A percentile compares a stretch with the other conserved stretches of the same genome.
Evolutionary conservation across 2,329 filamentous ascomycete genomes (phyloP).

Genomic region (Arachnopeziza araneosa): DNA sequence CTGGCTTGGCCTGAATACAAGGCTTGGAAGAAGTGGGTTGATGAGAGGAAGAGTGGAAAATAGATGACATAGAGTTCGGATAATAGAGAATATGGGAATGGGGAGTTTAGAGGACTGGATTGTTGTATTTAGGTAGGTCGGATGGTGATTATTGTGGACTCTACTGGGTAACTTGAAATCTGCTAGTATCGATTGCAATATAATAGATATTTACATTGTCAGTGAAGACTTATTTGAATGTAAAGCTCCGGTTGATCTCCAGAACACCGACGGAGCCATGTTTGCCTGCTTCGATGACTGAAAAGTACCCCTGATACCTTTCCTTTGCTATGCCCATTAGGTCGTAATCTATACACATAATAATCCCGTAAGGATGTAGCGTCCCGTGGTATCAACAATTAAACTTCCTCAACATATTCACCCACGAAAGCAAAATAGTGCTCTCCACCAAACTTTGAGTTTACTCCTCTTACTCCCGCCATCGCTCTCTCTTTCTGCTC

Average conservation of each 20-base stretch:
- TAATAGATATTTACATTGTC: background rate
- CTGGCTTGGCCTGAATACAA: constrained; percentile 69
- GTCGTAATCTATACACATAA: constrained; percentile 1
- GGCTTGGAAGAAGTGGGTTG: constrained; percentile 71
- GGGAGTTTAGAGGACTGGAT: background rate
- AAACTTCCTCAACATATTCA: constrained; percentile 8
- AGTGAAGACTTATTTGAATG: background rate
- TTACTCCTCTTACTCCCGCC: constrained; percentile 3
- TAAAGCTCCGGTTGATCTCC: background rate
- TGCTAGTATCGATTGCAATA: background rate
- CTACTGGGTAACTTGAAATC: no score
- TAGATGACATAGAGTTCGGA: background rate
- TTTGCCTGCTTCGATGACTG: background rate
- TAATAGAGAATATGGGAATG: background rate
- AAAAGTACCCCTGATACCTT: background rate
- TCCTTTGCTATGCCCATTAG: background rate
- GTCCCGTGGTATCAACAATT: constrained; percentile 9
- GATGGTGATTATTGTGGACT: background rate
- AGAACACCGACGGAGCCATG: background rate
- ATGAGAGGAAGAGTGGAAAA: background rate
- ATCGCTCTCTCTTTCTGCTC: background rate
- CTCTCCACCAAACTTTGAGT: constrained; percentile 4
- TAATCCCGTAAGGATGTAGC: background rate
- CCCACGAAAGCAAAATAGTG: background rate
- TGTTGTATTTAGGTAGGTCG: background rate